These are phyloP conservation scores for Trichoderma atroviride DNA, from an alignment of 2,329 filamentous ascomycete genomes.

Conservation along the genomic window DNA sequence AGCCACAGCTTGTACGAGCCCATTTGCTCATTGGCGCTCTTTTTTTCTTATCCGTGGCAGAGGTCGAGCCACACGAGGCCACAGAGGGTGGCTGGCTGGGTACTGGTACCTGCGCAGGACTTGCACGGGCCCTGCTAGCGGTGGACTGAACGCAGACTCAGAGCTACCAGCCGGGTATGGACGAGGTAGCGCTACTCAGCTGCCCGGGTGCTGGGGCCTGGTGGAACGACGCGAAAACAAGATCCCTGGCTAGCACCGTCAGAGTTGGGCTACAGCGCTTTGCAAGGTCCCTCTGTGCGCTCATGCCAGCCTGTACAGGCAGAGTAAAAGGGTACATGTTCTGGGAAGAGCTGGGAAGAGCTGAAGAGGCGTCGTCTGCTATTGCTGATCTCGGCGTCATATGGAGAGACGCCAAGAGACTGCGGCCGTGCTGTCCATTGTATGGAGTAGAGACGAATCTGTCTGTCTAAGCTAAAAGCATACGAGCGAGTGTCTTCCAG, in stretches of 20 bases:
- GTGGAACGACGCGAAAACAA: constrained; percentile 13
- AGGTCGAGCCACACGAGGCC: constrained; percentile 2
- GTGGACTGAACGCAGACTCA: background rate
- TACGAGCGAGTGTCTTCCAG: background rate
- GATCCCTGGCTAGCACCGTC: constrained; percentile 19
- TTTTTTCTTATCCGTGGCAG: background rate
- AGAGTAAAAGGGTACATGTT: background rate
- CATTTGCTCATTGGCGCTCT: background rate
- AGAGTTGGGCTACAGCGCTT: background rate
- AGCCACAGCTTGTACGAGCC: background rate
- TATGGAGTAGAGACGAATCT: background rate
- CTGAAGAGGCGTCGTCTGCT: background rate
- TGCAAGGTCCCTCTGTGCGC: background rate
- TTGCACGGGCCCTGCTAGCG: background rate
- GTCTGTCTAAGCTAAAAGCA: background rate
- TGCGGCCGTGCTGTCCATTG: background rate
- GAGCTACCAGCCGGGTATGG: background rate
- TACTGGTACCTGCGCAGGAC: constrained; percentile 1
- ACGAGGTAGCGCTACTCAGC: constrained; percentile 8
- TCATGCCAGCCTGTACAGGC: background rate
- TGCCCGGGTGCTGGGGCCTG: constrained; percentile 4
- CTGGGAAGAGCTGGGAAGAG: background rate
- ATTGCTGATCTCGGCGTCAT: background rate
- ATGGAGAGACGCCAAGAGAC: background rate
- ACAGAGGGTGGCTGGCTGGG: background rate